A percentile compares a stretch with the other conserved stretches of the same genome.
These are phyloP conservation scores for Cudoniella acicularis DNA, from an alignment of 495 filamentous ascomycete genomes.

Conservation along the genomic window DNA sequence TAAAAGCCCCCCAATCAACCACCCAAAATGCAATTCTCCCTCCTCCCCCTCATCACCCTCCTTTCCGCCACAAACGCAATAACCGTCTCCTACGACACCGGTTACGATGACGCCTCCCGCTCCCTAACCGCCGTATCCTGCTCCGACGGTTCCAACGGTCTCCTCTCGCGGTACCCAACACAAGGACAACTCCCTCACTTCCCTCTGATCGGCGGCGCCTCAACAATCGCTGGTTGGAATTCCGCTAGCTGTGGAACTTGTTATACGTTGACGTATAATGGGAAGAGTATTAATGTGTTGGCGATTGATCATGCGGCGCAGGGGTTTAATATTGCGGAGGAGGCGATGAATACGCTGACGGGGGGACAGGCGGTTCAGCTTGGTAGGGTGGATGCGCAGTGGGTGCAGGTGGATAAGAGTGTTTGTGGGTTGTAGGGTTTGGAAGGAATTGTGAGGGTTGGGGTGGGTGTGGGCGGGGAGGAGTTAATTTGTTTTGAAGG, in stretches of 20 bases:
- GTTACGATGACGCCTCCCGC: constrained; percentile 48
- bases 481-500: neutral
- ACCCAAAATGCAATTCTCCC: constrained; percentile 51
- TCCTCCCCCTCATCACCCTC: constrained; percentile 35
- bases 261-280: constrained; percentile 58
- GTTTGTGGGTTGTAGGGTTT: constrained; percentile 37
- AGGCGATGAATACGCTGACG: constrained; percentile 66
- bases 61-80: constrained; percentile 36
- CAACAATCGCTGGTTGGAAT: constrained; percentile 58
- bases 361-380: constrained; percentile 46
- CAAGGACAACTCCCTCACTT: constrained; percentile 49
- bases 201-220: constrained; percentile 59
- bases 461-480: neutral
- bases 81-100: constrained; percentile 53
- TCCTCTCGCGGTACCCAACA: constrained; percentile 45
- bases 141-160: constrained; percentile 56
- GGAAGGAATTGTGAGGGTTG: neutral
- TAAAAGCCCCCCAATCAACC: too few relatives aligned
- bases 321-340: constrained; percentile 63
- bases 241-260: constrained; percentile 62
- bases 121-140: constrained; percentile 47
- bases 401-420: constrained; percentile 36
- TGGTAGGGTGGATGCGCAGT: constrained; percentile 54
- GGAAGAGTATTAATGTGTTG: constrained; percentile 58
- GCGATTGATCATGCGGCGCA: constrained; percentile 59